Evolutionary conservation across 2,329 filamentous ascomycete species (phyloP), one percentile per base, ranked within the genome.

Genomic region (Fusarium kyushuense): DNA sequence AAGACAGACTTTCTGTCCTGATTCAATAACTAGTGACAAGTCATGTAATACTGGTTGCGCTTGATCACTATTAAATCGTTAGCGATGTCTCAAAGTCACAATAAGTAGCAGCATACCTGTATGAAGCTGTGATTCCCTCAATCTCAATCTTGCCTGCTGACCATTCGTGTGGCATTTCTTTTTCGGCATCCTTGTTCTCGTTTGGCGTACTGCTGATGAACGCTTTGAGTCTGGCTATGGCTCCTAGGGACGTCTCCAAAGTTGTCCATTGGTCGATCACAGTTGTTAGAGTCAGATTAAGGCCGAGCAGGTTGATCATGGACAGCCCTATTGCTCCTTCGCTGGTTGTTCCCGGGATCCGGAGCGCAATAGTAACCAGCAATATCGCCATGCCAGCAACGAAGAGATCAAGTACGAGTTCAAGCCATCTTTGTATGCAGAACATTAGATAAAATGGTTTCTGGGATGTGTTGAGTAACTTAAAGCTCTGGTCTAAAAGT

Each of bases 401-500:
- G 3, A 85, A 75, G 16, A 86, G 70, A 58, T 86, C 83, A 2
- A 86, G 68, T 0, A 83, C 82, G 2, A 86, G 66, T 1, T 78
- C 79, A 2, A 86, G 75, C 83, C 83, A 86, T 38, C 82, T 75
- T 66, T 86, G 84, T 11, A 85, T 79, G 30, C 79, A 79, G 58
- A 80, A 82, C 53, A 86, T 78, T 5, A 84, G 76, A 61, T 86
- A 86, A 46, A 82, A 83, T 1, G 84, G 84, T 40, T 79, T 78
- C 56, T 86, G 84, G 0, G 82, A 84, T 13, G 72, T 72, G 58
- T 86, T 79, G 2, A 83, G 64, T 4, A 80, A 71, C 2, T 61
- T 56, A 9, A 76, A 74, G 17, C 78, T 80, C 27, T 79, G 77
- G 7, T 77, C 58, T 2, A 78, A 67, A 45, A 80, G 78, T 2